A percentile compares a stretch with the other conserved stretches of the same genome.
Conservation (phyloP, 75 land plant genomes). For the Picea glauca region DNA sequence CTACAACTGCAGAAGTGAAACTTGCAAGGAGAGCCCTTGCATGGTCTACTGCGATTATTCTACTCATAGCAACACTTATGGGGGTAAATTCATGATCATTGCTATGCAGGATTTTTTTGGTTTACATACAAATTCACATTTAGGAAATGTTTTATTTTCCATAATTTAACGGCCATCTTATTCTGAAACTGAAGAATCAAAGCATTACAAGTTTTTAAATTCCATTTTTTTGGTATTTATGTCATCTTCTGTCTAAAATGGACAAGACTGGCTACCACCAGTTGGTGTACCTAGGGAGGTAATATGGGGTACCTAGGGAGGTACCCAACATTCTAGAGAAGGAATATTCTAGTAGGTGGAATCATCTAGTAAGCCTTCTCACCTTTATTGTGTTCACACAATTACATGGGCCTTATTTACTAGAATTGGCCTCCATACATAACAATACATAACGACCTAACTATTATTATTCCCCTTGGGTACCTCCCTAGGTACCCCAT, state of each 20-base stretch:
- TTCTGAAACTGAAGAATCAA: background rate
- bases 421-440: too few species aligned
- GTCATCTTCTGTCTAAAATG: background rate
- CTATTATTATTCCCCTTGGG: too few species aligned
- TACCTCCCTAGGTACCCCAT: too few species aligned
- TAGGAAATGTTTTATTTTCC: background rate
- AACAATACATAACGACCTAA: too few species aligned
- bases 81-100: slow-evolving; percentile 42
- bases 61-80: slow-evolving; percentile 43
- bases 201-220: background rate
- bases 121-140: background rate
- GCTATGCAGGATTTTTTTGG: background rate
- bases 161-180: background rate
- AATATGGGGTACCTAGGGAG: too few species aligned
- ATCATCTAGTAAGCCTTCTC: too few species aligned
- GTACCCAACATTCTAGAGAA: too few species aligned
- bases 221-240: background rate
- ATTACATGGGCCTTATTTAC: too few species aligned
- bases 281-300: background rate
- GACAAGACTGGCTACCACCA: background rate
- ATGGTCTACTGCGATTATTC: slow-evolving; percentile 59
- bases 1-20: slow-evolving; percentile 5
- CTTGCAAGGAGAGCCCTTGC: slow-evolving; percentile 46
- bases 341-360: too few species aligned
- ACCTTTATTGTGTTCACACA: too few species aligned